Percentiles rank a stretch among this genome's conserved stretches.
Conservation (phyloP, 352 stramenopile species). For the Bremia lactucae region DNA sequence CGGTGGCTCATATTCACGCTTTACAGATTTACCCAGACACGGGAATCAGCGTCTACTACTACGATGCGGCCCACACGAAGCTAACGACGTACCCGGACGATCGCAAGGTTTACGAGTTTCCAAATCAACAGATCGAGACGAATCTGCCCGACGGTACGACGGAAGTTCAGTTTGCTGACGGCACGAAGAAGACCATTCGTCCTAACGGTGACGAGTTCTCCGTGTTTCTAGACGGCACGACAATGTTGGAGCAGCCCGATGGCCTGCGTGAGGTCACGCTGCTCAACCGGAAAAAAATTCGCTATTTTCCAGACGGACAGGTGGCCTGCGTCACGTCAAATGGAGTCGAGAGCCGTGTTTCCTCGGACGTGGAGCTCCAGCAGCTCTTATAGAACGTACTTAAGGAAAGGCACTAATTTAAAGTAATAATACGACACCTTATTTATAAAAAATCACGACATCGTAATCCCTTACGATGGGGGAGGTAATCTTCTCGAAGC, state of each 20-base stretch:
- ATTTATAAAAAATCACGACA: too few species aligned
- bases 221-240: conserved; percentile 73
- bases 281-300: conserved; percentile 55
- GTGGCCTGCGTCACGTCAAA: conserved; percentile 42
- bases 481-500: too few species aligned
- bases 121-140: conserved; percentile 91
- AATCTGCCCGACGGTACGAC: conserved; percentile 88
- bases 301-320: conserved; percentile 63
- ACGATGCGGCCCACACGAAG: conserved; percentile 87
- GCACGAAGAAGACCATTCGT: conserved; percentile 84
- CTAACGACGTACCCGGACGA: conserved; percentile 91
- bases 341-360: conserved; percentile 44
- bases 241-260: conserved; percentile 62
- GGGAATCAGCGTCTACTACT: conserved; percentile 91
- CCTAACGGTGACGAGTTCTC: conserved; percentile 71
- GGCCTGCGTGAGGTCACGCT: conserved; percentile 72
- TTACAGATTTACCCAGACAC: conserved; percentile 49
- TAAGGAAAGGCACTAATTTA: too few species aligned
- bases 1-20: conserved; percentile 8
- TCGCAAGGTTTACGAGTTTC: conserved; percentile 94
- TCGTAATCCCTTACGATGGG: too few species aligned
- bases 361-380: conserved; percentile 52
- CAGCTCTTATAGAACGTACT: too few species aligned
- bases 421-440: too few species aligned
- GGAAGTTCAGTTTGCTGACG: conserved; percentile 91